Base-by-base conservation (phyloP, 2,329 filamentous ascomycete genomes). In the Fusarium coicis region DNA sequence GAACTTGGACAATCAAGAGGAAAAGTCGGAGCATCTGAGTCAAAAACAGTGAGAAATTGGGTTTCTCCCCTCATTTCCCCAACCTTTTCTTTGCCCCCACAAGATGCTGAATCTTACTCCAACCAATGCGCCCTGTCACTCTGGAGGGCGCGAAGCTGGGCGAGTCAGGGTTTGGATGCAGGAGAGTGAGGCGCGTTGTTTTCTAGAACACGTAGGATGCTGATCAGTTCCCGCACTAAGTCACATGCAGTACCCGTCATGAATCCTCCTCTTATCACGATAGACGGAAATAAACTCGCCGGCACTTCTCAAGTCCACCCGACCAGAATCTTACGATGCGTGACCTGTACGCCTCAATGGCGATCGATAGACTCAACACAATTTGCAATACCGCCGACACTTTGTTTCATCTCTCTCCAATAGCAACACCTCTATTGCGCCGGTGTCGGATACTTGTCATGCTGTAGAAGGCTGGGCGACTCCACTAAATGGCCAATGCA, bases 61-160 rank as follows among this genome's bases (percentile, higher is more conserved):
- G 42, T 50, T 53, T 44, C 19, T 61, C 69, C 69, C 68, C 69
- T 72, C 68, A 64, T 65, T 72, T 64, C 69, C 69, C 69, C 68
- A 71, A 72, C 56, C 59, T 53, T 30, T 30, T 5, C 16, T 16
- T 9, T 49, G 12, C 32, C 68, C 63, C 69, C 69, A 73, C 69
- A 68, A 63, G 39, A 62, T 58, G 15, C 53, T 52, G 9, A 42
- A 34, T 37, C 39, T 43, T 65, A 40, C 39, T 59, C 64, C 69
- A 72, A 73, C 39, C 55, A 43, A 43, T 52, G 49, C 32, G 32
- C 49, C 30, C 16, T 66, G 40, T 37, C 30, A 28, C 34, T 39
- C 23, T 12, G 14, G 18, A 47, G 47, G 55, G 42, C 16, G 26
- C 21, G 21, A 26, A 44, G 18, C n/a, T 11, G 30, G 46, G n/a